phyloP scores from a whole-genome alignment of 2,329 filamentous ascomycete genomes.

The Monosporascus cannonballus region DNA sequence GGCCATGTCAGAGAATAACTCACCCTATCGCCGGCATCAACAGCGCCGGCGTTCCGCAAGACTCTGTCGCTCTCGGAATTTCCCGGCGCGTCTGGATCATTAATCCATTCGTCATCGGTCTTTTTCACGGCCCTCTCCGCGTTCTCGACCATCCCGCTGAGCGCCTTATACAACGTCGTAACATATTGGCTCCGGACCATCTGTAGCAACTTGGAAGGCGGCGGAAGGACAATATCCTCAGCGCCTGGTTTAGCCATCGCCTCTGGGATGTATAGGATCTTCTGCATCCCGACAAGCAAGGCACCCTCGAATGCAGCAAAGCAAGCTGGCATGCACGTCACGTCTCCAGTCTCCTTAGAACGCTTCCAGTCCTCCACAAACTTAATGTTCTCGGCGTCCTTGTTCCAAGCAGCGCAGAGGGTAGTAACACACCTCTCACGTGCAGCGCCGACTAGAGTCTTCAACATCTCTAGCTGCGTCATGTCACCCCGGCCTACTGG shows the following conservation, averaged over 20 bases:
- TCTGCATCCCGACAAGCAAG: slow-evolving; percentile 82
- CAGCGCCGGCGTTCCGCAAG: slow-evolving; percentile 34
- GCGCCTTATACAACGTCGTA: slow-evolving; percentile 84
- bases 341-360: slow-evolving; percentile 71
- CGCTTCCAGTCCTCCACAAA: slow-evolving; percentile 91
- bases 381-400: slow-evolving; percentile 88
- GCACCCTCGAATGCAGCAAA: slow-evolving; percentile 83
- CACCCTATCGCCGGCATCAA: slow-evolving; percentile 53
- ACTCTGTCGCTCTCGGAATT: slow-evolving; percentile 23
- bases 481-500: slow-evolving; percentile 53
- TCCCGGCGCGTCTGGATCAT: slow-evolving; percentile 38
- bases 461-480: slow-evolving; percentile 65
- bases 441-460: slow-evolving; percentile 66
- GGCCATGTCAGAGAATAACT: slow-evolving; percentile 19
- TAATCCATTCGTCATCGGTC: slow-evolving; percentile 56
- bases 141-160: slow-evolving; percentile 96
- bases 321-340: slow-evolving; percentile 83
- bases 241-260: slow-evolving; percentile 69
- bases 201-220: slow-evolving; percentile 79
- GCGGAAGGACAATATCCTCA: slow-evolving; percentile 74
- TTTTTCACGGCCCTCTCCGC: slow-evolving; percentile 70
- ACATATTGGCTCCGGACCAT: slow-evolving; percentile 91
- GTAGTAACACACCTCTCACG: slow-evolving; percentile 82
- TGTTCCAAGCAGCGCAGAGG: slow-evolving; percentile 85
- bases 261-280: slow-evolving; percentile 88